Conservation (phyloP, 2,329 filamentous ascomycete genomes). For the Aspergillus sp. region DNA sequence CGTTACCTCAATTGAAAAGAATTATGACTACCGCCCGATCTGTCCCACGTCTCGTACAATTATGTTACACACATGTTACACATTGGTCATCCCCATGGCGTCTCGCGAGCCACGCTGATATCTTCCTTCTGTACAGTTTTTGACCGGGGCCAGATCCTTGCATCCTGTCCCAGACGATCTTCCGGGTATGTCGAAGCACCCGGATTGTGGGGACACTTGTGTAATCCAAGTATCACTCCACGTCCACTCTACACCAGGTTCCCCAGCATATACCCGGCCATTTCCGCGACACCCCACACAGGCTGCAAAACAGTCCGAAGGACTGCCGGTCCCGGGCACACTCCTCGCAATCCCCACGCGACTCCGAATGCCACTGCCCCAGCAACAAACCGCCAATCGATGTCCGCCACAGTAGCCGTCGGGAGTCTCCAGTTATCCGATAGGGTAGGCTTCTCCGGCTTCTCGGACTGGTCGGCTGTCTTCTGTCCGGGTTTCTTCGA, state of each 20-base stretch:
- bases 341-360: conserved; percentile 52
- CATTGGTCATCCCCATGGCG: neutral
- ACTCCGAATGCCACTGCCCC: conserved; percentile 51
- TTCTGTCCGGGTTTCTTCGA: conserved; percentile 28
- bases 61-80: conserved; percentile 6
- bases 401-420: conserved; percentile 45
- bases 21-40: conserved; percentile 1
- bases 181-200: neutral
- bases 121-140: conserved; percentile 11
- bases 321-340: conserved; percentile 53
- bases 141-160: conserved; percentile 9
- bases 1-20: conserved; percentile 17
- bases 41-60: conserved; percentile 1
- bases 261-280: conserved; percentile 49
- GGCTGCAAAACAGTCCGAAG: conserved; percentile 49
- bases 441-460: conserved; percentile 38
- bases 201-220: neutral
- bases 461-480: conserved; percentile 20
- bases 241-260: conserved; percentile 26
- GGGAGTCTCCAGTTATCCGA: conserved; percentile 44
- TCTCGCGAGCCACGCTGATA: conserved; percentile 12
- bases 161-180: neutral
- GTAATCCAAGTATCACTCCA: neutral
- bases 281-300: conserved; percentile 47
- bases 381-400: conserved; percentile 48